phyloP scores from a whole-genome alignment of 2,329 filamentous ascomycete genomes.

The Arthroderma sp. region DNA sequence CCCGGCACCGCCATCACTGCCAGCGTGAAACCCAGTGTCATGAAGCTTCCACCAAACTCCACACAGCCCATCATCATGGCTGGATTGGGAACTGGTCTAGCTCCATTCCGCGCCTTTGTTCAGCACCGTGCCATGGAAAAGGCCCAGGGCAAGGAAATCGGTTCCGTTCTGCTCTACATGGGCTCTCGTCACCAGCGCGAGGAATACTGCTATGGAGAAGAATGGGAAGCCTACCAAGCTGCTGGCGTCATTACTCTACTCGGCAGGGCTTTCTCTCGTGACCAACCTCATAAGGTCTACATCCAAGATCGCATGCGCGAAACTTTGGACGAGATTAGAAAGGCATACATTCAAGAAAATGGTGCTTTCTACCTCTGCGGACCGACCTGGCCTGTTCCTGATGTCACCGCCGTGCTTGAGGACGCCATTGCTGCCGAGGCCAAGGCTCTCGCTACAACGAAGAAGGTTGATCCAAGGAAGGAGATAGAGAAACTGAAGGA shows the following conservation, averaged over 20 bases:
- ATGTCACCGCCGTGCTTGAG: slow-evolving; percentile 85
- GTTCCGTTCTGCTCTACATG: slow-evolving; percentile 87
- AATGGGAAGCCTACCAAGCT: slow-evolving; percentile 96
- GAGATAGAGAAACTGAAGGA: slow-evolving; percentile 98
- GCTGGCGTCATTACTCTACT: slow-evolving; percentile 90
- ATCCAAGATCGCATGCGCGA: slow-evolving; percentile 97
- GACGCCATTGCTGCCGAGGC: slow-evolving; percentile 76
- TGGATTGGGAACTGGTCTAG: slow-evolving; percentile 91
- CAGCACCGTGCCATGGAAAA: slow-evolving; percentile 98
- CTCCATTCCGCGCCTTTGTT: slow-evolving; percentile 97
- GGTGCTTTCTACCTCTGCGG: slow-evolving; percentile 96
- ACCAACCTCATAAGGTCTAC: slow-evolving; percentile 97
- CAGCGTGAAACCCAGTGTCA: slow-evolving; percentile 93
- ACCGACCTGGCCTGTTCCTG: slow-evolving; percentile 95
- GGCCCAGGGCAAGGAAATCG: slow-evolving; percentile 90
- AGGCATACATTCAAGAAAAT: slow-evolving; percentile 75
- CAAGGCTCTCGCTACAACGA: slow-evolving; percentile 43
- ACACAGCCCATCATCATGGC: slow-evolving; percentile 97
- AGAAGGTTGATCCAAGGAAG: slow-evolving; percentile 73
- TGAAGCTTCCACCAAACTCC: slow-evolving; percentile 86
- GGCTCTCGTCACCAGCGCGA: slow-evolving; percentile 94
- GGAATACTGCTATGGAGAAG: slow-evolving; percentile 96
- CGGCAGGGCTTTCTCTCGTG: slow-evolving; percentile 85
- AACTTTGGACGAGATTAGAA: slow-evolving; percentile 65
- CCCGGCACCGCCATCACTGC: slow-evolving; percentile 75